Percentiles rank a stretch among this genome's conserved stretches.
Evolutionary conservation across 768 basidiomycete genomes (phyloP).

Genomic region (Tulasnella sp.): DNA sequence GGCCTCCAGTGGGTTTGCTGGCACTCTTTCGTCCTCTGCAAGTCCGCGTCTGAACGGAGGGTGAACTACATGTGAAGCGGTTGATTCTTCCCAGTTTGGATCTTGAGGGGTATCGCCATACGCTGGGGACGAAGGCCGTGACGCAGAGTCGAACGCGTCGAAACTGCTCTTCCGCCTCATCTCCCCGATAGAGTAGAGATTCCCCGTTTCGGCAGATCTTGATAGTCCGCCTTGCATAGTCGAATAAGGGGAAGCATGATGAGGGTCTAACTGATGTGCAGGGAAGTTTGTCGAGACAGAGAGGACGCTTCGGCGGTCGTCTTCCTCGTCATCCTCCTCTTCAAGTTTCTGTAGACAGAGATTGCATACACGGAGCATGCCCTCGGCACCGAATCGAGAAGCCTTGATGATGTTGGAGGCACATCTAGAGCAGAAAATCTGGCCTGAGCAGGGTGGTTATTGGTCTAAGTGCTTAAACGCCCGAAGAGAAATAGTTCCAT

Average conservation of each 20-base stretch:
- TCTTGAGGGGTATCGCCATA: constrained; percentile 36
- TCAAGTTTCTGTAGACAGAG: constrained; percentile 91
- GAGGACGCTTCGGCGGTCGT: constrained; percentile 78
- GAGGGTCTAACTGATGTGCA: constrained; percentile 67
- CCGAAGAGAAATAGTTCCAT: constrained; percentile 38
- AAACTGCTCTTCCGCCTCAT: constrained; percentile 62
- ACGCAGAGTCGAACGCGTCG: constrained; percentile 49
- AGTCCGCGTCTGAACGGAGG: constrained; percentile 77
- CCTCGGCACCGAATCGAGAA: constrained; percentile 87
- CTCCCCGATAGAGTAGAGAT: constrained; percentile 80
- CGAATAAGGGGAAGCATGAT: constrained; percentile 79
- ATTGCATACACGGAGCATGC: constrained; percentile 96
- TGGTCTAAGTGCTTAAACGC: background rate
- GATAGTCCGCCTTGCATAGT: constrained; percentile 45
- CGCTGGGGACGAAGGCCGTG: constrained; percentile 56
- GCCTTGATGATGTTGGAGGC: constrained; percentile 97
- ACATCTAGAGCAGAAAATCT: constrained; percentile 97
- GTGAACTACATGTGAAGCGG: constrained; percentile 42
- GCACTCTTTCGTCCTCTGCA: constrained; percentile 71
- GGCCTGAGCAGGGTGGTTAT: constrained; percentile 55
- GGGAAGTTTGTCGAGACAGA: constrained; percentile 76
- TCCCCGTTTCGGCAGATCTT: constrained; percentile 84
- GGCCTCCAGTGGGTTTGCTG: constrained; percentile 26
- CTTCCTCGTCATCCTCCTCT: constrained; percentile 85
- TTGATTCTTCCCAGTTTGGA: constrained; percentile 47